These are phyloP conservation scores for Paratinospora sagittata DNA, from an alignment of 164 flowering plant genomes.

Conservation along the genomic window DNA sequence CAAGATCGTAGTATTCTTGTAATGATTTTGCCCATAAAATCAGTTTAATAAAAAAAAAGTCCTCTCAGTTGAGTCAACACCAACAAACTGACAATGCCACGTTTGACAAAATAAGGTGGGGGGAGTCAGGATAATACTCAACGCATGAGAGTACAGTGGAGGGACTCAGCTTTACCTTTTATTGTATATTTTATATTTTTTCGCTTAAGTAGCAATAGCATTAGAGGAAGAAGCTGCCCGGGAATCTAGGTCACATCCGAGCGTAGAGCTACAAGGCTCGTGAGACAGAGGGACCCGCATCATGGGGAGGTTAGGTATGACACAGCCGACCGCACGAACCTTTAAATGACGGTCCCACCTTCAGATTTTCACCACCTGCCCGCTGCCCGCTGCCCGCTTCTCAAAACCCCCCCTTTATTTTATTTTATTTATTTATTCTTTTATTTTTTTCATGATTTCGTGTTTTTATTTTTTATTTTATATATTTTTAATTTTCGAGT, in stretches of 20 bases:
- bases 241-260: conserved; percentile 64
- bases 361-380: not conserved
- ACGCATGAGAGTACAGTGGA: too few species aligned
- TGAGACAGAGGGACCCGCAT: not conserved
- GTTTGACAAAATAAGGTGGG: too few species aligned
- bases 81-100: too few species aligned
- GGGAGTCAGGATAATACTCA: too few species aligned
- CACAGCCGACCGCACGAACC: not conserved
- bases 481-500: not conserved
- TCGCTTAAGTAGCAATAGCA: too few species aligned
- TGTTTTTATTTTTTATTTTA: too few species aligned
- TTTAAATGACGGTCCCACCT: not conserved
- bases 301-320: not conserved
- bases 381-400: conserved; percentile 5
- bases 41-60: too few species aligned
- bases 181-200: too few species aligned
- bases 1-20: too few species aligned
- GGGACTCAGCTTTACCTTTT: not conserved
- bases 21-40: too few species aligned
- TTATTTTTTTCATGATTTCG: not conserved
- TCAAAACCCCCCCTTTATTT: too few species aligned
- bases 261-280: not conserved
- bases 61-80: too few species aligned
- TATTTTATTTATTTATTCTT: not conserved
- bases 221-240: conserved; percentile 4